A percentile compares a stretch with the other conserved stretches of the same genome.
phyloP scores from a whole-genome alignment of 768 basidiomycete species.

The Candolleomyces eurysporus region DNA sequence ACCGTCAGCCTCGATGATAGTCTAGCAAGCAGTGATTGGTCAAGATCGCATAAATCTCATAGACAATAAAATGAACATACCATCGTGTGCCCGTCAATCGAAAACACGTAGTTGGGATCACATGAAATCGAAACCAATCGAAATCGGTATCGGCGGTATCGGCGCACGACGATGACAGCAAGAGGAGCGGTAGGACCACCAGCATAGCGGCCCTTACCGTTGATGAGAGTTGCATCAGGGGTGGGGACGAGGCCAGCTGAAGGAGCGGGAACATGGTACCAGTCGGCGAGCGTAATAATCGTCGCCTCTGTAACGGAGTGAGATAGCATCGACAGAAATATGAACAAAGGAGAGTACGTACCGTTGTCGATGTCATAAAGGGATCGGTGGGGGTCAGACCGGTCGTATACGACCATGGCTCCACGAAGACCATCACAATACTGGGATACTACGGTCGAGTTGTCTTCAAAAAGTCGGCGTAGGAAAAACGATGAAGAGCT shows the following conservation, averaged over 20 bases:
- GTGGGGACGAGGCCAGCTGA: conserved; percentile 25
- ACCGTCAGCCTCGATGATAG: conserved; percentile 42
- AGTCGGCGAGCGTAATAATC: conserved; percentile 50
- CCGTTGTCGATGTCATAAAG: conserved; percentile 41
- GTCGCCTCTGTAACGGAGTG: conserved; percentile 24
- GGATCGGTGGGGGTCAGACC: conserved; percentile 31
- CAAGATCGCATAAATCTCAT: not conserved
- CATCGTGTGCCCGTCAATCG: conserved; percentile 45
- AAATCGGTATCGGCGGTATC: conserved; percentile 42
- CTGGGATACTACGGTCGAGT: conserved; percentile 33
- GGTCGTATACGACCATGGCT: conserved; percentile 45
- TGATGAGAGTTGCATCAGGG: conserved; percentile 41
- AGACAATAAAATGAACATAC: conserved; percentile 13
- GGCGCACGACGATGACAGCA: conserved; percentile 35
- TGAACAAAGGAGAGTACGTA: too few relatives aligned
- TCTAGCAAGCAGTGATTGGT: conserved; percentile 7
- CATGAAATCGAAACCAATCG: conserved; percentile 47
- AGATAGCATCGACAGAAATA: too few relatives aligned
- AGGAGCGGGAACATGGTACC: conserved; percentile 33
- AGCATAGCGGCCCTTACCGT: conserved; percentile 46
- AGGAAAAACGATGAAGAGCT: conserved; percentile 16
- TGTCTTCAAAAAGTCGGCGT: conserved; percentile 9
- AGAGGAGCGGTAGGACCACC: conserved; percentile 34
- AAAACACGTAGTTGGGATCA: conserved; percentile 41
- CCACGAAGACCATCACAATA: conserved; percentile 59